Base-by-base conservation (phyloP, 305 asterid genomes). In the Solanum hybrid region DNA sequence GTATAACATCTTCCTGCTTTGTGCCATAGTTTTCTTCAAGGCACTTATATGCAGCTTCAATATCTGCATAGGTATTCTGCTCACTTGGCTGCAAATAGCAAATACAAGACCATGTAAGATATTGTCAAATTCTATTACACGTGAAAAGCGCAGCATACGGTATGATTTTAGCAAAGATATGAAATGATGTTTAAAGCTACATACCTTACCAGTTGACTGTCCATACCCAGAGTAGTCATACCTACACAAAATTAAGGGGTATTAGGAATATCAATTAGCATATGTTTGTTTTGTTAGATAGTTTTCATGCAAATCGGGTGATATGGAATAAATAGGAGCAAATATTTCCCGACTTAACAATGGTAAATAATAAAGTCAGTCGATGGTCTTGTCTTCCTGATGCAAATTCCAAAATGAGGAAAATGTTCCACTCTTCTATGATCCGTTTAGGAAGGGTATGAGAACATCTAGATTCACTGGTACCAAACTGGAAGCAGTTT, bases 151-250 rank as follows among this genome's bases (percentile, higher is more conserved):
- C 10, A 82, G 45, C 69, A 64, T 77, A 45, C 10, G 10, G 38
- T 27, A 24, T 14, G 75, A 76, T 69, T 86, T 78, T 78, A 88
- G 85, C 66, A 22, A 86, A 85, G 89, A 31, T 60, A 85, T 22
- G 88, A 22, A 31, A 73, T 27, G 11, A 66, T 29, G 60, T 85
- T 66, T 12, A 80, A 71, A 32, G 32, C 51, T n/a, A 72, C 92
- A 22, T 38, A 97, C 99, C 98, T 96, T 97, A 90, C 99, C 99
- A n/a, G 99, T 91, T 75, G 99, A 97, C 90, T 93, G 99, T 64
- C 99, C 99, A 88, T 97, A 97, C 32, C 99, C 99, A 90, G 99
- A 95, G 92, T 97, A 97, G 89, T 97, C 99, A 37, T 96, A 97
- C 93, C 99, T 97, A 93, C 94, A 93, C 90, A 90, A 78, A 87